Evolutionary conservation across 2,329 filamentous ascomycete species (phyloP).

Genomic region (Kalmusia sp.): DNA sequence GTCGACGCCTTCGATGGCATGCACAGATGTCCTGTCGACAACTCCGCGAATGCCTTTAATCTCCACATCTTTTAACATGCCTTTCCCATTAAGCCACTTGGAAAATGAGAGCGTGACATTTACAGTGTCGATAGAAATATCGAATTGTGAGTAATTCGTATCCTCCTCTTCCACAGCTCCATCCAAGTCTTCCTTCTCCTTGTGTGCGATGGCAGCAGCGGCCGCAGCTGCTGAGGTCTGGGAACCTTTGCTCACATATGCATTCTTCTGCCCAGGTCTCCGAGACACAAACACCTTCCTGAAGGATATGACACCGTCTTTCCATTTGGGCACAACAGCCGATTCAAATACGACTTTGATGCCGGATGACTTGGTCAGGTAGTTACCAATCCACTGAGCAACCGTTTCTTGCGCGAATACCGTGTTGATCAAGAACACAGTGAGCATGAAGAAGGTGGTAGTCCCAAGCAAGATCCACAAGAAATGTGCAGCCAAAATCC

Average conservation of each 20-base stretch:
- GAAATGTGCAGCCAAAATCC: constrained; percentile 91
- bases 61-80: constrained; percentile 87
- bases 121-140: constrained; percentile 91
- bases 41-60: constrained; percentile 93
- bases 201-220: constrained; percentile 73
- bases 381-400: constrained; percentile 92
- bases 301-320: constrained; percentile 93
- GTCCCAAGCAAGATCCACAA: constrained; percentile 97
- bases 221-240: constrained; percentile 83
- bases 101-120: constrained; percentile 96
- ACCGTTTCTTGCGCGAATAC: constrained; percentile 97
- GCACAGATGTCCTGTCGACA: constrained; percentile 84
- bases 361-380: constrained; percentile 91
- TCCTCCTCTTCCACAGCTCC: constrained; percentile 72
- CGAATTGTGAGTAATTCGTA: constrained; percentile 97
- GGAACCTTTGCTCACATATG: constrained; percentile 91
- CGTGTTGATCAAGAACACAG: constrained; percentile 92
- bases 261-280: constrained; percentile 80
- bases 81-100: constrained; percentile 99
- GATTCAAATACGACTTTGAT: constrained; percentile 96
- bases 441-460: constrained; percentile 92
- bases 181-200: constrained; percentile 51
- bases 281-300: constrained; percentile 95
- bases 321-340: constrained; percentile 96
- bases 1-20: constrained; percentile 75